A percentile compares a stretch with the other conserved stretches of the same genome.
phyloP scores from a whole-genome alignment of 163 green algal species.

The Coccomyxa subellipsoidea region DNA sequence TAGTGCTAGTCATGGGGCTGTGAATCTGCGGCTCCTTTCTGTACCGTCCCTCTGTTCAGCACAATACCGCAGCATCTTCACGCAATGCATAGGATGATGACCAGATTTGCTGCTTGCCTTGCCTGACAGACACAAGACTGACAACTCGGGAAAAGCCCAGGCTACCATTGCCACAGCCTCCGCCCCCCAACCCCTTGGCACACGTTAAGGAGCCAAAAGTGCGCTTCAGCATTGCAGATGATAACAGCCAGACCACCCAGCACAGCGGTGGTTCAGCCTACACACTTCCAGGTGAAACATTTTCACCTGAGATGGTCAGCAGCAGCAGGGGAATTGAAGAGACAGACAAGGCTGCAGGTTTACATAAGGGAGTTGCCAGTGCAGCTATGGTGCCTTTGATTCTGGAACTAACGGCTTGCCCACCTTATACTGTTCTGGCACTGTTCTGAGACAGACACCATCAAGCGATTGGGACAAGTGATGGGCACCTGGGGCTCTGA shows the following conservation, averaged over 20 bases:
- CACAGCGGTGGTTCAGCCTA: not conserved
- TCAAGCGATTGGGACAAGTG: no score
- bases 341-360: no score
- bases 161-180: not conserved
- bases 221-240: conserved; percentile 7
- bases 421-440: not conserved
- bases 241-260: not conserved
- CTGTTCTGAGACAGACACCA: not conserved
- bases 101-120: not conserved
- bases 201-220: not conserved
- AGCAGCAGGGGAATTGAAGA: not conserved
- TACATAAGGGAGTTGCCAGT: no score
- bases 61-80: no score
- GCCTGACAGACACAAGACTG: not conserved
- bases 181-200: not conserved
- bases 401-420: not conserved
- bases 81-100: not conserved
- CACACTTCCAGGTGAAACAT: not conserved
- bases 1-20: no score
- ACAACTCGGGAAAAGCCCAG: not conserved
- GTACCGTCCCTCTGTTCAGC: no score
- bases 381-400: no score
- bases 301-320: not conserved
- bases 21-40: no score
- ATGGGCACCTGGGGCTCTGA: no score